Base-by-base conservation (phyloP, 1,284 basidiomycete species). In the Puccinia sorghi region DNA sequence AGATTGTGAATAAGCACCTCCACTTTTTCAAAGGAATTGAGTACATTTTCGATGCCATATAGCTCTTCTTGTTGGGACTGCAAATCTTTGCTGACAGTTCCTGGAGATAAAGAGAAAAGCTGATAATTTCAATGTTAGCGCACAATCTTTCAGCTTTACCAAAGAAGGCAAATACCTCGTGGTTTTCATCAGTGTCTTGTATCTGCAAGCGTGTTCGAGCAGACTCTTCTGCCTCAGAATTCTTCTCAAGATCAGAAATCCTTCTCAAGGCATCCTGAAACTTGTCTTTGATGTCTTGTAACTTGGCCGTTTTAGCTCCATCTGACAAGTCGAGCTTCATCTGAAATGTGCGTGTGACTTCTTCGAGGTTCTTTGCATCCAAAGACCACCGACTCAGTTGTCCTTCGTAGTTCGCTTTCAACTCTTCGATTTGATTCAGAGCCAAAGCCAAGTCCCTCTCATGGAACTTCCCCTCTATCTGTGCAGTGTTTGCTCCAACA, bases 1-100 rank as follows among this genome's bases (percentile, higher is more conserved):
- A 52, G 50, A 52, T 52, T 7, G 15, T 52, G 50, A 52, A 52
- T 20, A 20, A 52, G 50, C 17, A 52, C 17, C 22, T 56, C 9
- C 22, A 25, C 22, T 25, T 56, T 56, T 22, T 56, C 54, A 56
- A 56, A 56, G 54, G 27, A 56, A 25, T 56, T 9, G 54, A 25
- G 54, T 27, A 56, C 54, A 22, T 56, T 25, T 25, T 56, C 27
- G 54, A 56, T 22, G 54, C 54, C 54, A 22, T 56, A 15, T 25
- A 56, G n/a, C 54, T 56, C 54, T 56, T 56, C 54, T 56, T 56
- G 22, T 56, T 56, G 54, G 22, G 25, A 32, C 32, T 56, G 54
- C 54, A 56, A 22, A 2, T 56, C 22, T 27, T 56, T 25, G 22
- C 54, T 22, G 22, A 56, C n/a, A 56, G 32, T 32, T 32, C 32